A percentile compares a stretch with the other conserved stretches of the same genome.
These are phyloP conservation scores for Mangifera indica DNA, from an alignment of 345 rosid genomes.

Conservation along the genomic window DNA sequence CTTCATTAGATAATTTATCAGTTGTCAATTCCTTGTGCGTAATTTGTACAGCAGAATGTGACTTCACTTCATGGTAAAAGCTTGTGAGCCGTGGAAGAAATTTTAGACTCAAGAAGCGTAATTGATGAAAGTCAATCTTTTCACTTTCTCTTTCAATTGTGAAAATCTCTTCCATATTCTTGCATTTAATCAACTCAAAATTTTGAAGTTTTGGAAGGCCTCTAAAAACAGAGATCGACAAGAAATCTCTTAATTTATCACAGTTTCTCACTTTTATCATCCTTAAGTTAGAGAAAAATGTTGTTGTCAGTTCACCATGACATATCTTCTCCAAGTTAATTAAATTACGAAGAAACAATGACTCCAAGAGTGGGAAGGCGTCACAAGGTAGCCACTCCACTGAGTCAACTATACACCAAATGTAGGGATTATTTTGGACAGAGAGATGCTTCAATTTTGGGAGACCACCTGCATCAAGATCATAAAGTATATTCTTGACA, in stretches of 20 bases:
- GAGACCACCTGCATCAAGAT: not conserved
- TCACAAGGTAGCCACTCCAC: not conserved
- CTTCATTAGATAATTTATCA: not conserved
- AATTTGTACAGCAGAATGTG: not conserved
- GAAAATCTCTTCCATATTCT: constrained; percentile 11
- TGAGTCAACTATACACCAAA: not conserved
- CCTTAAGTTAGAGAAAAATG: constrained; percentile 16
- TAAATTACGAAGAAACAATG: not conserved
- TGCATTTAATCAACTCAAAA: constrained; percentile 19
- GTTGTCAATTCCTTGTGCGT: not conserved
- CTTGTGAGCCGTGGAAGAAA: constrained; percentile 15
- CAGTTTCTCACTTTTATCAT: constrained; percentile 17
- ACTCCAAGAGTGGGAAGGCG: constrained; percentile 11
- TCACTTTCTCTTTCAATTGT: not conserved
- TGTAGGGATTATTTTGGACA: not conserved
- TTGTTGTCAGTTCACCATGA: not conserved
- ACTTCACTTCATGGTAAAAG: not conserved
- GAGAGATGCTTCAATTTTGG: not conserved
- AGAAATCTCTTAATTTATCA: constrained; percentile 18
- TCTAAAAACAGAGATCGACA: constrained; percentile 20
- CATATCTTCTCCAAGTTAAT: constrained; percentile 8
- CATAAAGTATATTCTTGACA: not conserved
- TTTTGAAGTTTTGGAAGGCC: constrained; percentile 22
- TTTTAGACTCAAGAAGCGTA: constrained; percentile 11
- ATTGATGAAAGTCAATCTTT: not conserved